These are phyloP conservation scores for Cystofilobasidium macerans DNA, from an alignment of 768 basidiomycete species.

Conservation along the genomic window DNA sequence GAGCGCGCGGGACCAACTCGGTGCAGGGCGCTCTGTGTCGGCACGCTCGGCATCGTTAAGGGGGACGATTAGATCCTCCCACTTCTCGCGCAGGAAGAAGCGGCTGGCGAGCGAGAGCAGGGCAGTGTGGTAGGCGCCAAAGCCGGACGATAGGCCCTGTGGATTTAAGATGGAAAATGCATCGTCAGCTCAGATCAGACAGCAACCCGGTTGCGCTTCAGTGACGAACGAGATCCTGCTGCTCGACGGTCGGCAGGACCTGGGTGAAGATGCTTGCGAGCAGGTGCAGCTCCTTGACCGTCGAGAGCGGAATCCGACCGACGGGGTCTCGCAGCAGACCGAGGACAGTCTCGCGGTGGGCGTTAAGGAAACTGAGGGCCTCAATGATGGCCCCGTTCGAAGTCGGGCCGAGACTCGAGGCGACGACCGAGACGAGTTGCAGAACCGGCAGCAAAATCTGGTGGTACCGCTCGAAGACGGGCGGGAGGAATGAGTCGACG, in stretches of 20 bases:
- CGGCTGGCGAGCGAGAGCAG: constrained; percentile 63
- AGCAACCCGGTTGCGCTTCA: too few species aligned
- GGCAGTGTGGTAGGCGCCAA: constrained; percentile 72
- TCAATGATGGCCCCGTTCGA: constrained; percentile 61
- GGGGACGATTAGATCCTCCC: constrained; percentile 51
- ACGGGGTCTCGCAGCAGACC: constrained; percentile 68
- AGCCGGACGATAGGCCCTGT: constrained; percentile 47
- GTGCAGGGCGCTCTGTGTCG: constrained; percentile 42
- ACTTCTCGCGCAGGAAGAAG: constrained; percentile 52
- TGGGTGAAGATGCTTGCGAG: constrained; percentile 60
- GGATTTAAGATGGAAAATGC: neutral
- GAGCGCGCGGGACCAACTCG: constrained; percentile 28
- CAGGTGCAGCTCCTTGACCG: constrained; percentile 68
- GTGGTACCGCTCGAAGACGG: constrained; percentile 77
- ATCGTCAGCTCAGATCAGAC: constrained; percentile 11
- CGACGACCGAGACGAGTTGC: constrained; percentile 64
- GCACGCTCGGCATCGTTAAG: constrained; percentile 56
- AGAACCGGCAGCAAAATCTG: constrained; percentile 78
- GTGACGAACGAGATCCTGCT: constrained; percentile 67
- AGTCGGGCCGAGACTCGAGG: constrained; percentile 62
- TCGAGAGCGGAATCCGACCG: constrained; percentile 51
- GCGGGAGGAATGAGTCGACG: constrained; percentile 73
- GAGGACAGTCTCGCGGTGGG: constrained; percentile 71
- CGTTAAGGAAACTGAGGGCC: constrained; percentile 66
- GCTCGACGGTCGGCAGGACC: constrained; percentile 60